Evolutionary conservation across 441 rosid genomes (phyloP).

Genomic region (Jatropha multifida): DNA sequence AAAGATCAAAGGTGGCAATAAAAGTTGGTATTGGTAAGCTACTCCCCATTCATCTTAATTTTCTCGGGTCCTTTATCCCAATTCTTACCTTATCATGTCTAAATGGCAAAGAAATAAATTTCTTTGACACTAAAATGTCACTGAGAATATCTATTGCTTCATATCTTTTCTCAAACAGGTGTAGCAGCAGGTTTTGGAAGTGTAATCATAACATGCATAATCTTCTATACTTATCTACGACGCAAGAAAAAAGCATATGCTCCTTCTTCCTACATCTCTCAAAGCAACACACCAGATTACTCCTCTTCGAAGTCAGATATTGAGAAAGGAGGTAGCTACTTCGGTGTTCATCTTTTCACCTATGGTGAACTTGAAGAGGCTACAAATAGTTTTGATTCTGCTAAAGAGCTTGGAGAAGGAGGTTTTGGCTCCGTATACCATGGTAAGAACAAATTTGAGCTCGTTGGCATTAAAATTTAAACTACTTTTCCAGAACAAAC

Average conservation of each 20-base stretch:
- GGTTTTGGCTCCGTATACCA: conserved; percentile 86
- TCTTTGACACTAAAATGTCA: background rate
- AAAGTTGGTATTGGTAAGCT: conserved; percentile 37
- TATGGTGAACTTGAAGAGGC: conserved; percentile 74
- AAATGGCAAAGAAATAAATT: background rate
- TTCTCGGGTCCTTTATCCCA: background rate
- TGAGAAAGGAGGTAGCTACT: conserved; percentile 40
- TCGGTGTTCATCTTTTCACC: conserved; percentile 59
- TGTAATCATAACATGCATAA: conserved; percentile 6
- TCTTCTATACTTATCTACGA: conserved; percentile 29
- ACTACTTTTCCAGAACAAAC: too few species aligned
- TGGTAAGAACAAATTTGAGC: conserved; percentile 41
- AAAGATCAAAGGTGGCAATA: rapidly evolving
- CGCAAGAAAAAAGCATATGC: conserved; percentile 30
- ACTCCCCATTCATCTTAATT: background rate
- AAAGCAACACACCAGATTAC: conserved; percentile 34
- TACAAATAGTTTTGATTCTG: conserved; percentile 58
- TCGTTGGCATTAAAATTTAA: too few species aligned
- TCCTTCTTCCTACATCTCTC: conserved; percentile 30
- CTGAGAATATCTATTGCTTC: background rate
- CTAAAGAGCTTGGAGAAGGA: conserved; percentile 78
- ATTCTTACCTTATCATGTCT: background rate
- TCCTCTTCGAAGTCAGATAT: conserved; percentile 37
- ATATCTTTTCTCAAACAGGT: conserved; percentile 26
- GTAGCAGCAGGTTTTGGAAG: conserved; percentile 21